phyloP scores from a whole-genome alignment of 176 grass and related monocot species.

The Luzula sylvatica region DNA sequence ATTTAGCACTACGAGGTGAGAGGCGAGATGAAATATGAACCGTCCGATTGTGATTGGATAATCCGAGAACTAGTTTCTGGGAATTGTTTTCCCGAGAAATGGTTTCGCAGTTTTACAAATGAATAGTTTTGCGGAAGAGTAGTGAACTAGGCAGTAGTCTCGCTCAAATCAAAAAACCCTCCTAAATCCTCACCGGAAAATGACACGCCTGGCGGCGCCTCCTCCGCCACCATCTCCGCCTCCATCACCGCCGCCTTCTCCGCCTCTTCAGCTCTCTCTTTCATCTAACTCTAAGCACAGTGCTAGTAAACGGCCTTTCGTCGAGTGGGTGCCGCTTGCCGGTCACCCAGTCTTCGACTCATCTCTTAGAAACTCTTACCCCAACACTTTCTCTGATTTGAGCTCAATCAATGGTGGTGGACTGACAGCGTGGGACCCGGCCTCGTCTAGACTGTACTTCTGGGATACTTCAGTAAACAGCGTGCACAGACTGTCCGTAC shows the following conservation, averaged over 20 bases:
- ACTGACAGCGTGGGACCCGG: slow-evolving; percentile 48
- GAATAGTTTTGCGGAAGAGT: background rate
- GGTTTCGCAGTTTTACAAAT: background rate
- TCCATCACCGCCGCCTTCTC: slow-evolving; percentile 38
- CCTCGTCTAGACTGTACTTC: slow-evolving; percentile 53
- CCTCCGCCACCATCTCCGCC: slow-evolving; percentile 42
- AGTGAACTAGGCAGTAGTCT: background rate
- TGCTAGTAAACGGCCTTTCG: slow-evolving; percentile 17
- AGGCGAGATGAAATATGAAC: background rate
- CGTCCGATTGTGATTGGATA: background rate
- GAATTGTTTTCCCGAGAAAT: background rate
- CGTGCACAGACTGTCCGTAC: slow-evolving; percentile 52
- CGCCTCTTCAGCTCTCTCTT: slow-evolving; percentile 35
- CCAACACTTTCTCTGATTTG: slow-evolving; percentile 13
- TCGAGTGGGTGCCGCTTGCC: slow-evolving; percentile 38
- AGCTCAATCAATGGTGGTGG: slow-evolving; percentile 10
- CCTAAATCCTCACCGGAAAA: slow-evolving; percentile 9
- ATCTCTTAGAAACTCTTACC: slow-evolving; percentile 30
- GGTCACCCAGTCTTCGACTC: slow-evolving; percentile 34
- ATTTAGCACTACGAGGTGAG: slow-evolving; percentile 9
- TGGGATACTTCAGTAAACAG: slow-evolving; percentile 46
- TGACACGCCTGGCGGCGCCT: slow-evolving; percentile 59
- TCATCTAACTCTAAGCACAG: slow-evolving; percentile 27
- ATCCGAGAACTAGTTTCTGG: background rate
- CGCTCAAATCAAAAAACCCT: slow-evolving; percentile 1